phyloP scores from a whole-genome alignment of 352 stramenopile species.

The Globisporangium uncinulatum region DNA sequence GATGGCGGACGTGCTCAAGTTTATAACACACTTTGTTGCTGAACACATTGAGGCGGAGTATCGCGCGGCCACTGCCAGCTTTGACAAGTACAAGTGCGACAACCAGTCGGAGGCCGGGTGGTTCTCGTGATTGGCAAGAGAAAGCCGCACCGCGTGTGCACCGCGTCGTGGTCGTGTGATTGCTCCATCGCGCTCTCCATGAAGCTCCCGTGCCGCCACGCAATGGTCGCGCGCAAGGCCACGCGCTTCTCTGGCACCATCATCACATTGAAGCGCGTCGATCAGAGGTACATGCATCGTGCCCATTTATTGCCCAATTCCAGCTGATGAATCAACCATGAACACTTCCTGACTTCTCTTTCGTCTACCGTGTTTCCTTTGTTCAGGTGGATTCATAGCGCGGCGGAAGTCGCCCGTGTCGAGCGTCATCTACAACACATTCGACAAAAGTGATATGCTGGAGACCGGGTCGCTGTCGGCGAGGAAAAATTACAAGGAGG shows the following conservation, averaged over 20 bases:
- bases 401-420: background rate
- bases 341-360: background rate
- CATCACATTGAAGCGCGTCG: too few relatives aligned
- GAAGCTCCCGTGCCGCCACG: too few relatives aligned
- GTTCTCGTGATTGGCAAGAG: background rate
- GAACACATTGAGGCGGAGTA: constrained; percentile 5
- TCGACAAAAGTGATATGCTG: background rate
- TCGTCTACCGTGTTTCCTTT: background rate
- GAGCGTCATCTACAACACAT: background rate
- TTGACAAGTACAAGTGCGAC: background rate
- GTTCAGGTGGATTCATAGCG: background rate
- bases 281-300: too few relatives aligned
- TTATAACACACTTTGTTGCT: constrained; percentile 18
- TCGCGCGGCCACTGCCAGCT: too few relatives aligned
- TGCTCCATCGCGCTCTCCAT: constrained; percentile 2
- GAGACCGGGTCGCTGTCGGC: too few relatives aligned
- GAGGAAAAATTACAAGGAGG: background rate
- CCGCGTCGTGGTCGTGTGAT: constrained; percentile 5
- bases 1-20: constrained; percentile 10
- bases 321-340: background rate
- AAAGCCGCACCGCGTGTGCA: background rate
- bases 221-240: too few relatives aligned
- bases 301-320: too few relatives aligned
- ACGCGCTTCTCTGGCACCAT: too few relatives aligned
- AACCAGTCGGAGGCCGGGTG: background rate